Conservation (phyloP, 257 asterid species). For the Penstemon eatonii region DNA sequence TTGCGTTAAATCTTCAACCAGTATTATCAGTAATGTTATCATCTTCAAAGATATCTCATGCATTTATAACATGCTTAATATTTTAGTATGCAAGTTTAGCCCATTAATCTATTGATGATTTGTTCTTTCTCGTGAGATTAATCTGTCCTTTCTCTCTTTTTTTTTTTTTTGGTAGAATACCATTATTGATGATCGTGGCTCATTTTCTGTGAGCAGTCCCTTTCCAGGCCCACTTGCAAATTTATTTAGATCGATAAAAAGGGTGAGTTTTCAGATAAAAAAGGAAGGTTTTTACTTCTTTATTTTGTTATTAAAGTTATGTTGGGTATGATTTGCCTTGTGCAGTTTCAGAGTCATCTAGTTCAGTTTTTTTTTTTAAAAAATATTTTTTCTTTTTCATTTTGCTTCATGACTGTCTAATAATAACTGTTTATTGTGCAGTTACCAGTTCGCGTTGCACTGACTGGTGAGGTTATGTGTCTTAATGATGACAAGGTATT, state of each 20-base stretch:
- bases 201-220: constrained; percentile 85
- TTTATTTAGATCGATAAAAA: constrained; percentile 59
- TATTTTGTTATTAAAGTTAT: background rate
- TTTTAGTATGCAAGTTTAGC: background rate
- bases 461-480: constrained; percentile 69
- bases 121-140: constrained; percentile 19
- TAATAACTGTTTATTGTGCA: constrained; percentile 40
- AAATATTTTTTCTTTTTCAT: background rate
- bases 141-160: background rate
- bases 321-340: constrained; percentile 9
- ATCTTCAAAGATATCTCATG: constrained; percentile 8
- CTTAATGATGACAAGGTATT: constrained; percentile 76
- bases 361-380: background rate
- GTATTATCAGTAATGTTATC: background rate
- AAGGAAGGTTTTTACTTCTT: background rate
- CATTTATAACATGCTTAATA: constrained; percentile 8
- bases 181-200: constrained; percentile 81
- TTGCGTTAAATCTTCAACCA: background rate
- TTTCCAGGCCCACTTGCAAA: constrained; percentile 66
- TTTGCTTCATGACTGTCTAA: background rate
- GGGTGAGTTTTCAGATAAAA: constrained; percentile 41
- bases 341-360: constrained; percentile 25
- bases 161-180: constrained; percentile 57
- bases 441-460: constrained; percentile 87
- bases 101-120: constrained; percentile 18